phyloP scores from a whole-genome alignment of 73 alveolate species.

The Paramecium octaurelia region DNA sequence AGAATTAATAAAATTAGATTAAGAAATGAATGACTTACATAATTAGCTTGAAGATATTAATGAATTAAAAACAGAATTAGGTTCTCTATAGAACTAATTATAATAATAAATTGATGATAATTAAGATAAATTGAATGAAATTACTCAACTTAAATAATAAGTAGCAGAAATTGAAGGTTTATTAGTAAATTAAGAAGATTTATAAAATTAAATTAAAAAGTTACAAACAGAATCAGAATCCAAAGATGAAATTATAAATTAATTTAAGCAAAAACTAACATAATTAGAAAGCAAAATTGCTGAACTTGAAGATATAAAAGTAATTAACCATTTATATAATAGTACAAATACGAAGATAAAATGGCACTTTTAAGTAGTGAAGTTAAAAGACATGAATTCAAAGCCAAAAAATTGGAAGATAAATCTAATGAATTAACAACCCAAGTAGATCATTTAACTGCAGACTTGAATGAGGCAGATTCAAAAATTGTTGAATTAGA shows the following conservation, averaged over 20 bases:
- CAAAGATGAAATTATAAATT: not conserved
- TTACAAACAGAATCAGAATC: not conserved
- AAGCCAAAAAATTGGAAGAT: not conserved
- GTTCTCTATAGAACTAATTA: not conserved
- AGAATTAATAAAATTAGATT: not conserved
- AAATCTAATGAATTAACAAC: not conserved
- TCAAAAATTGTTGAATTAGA: not conserved
- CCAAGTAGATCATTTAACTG: not conserved
- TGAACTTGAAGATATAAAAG: not conserved
- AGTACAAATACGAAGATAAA: slow-evolving; percentile 13
- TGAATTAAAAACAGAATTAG: not conserved
- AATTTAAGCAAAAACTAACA: not conserved
- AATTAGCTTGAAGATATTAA: not conserved
- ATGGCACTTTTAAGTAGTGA: slow-evolving; percentile 10
- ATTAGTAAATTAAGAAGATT: not conserved
- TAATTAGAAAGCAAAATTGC: not conserved
- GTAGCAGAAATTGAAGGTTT: not conserved
- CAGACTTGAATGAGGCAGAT: not conserved
- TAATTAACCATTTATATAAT: not conserved
- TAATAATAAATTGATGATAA: not conserved
- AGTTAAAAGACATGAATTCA: not conserved
- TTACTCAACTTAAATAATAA: not conserved
- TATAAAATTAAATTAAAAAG: not conserved
- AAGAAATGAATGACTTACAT: not conserved
- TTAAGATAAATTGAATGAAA: not conserved